Conservation (phyloP, 192 early-diverging fungal genomes). For the Coemansia sp. region DNA sequence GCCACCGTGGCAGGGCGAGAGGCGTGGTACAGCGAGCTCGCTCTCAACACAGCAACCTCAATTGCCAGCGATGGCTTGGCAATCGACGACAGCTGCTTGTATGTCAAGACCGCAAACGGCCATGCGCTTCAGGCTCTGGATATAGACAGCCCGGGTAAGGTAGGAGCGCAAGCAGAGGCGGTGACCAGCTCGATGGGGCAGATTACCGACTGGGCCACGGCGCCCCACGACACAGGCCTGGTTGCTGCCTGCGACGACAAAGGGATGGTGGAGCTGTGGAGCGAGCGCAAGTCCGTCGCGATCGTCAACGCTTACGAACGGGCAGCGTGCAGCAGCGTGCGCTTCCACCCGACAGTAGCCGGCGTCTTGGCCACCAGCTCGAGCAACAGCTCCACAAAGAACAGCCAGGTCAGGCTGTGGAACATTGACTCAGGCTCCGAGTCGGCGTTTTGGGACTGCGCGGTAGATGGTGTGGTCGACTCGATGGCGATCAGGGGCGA, state of each 20-base stretch:
- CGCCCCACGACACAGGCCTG: conserved; percentile 24
- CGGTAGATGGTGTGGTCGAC: conserved; percentile 13
- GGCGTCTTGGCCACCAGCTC: conserved; percentile 22
- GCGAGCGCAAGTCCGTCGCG: conserved; percentile 5
- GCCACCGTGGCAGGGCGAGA: conserved; percentile 36
- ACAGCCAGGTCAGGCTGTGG: conserved; percentile 37
- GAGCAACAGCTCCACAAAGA: conserved; percentile 12
- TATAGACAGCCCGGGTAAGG: conserved; percentile 18
- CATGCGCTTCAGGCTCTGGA: conserved; percentile 34
- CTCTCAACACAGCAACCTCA: conserved; percentile 18
- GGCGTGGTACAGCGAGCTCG: conserved; percentile 46
- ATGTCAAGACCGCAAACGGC: conserved; percentile 31
- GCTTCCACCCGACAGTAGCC: conserved; percentile 50
- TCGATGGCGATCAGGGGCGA: conserved; percentile 38
- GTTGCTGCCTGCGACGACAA: conserved; percentile 33
- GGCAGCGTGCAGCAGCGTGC: conserved; percentile 20
- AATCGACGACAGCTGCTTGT: conserved; percentile 26
- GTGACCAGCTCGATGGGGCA: conserved; percentile 12
- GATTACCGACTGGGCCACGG: conserved; percentile 37
- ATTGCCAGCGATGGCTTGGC: conserved; percentile 41
- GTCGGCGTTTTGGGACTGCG: conserved; percentile 20
- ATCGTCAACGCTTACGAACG: conserved; percentile 15
- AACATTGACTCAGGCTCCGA: conserved; percentile 9
- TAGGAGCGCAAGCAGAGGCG: conserved; percentile 8
- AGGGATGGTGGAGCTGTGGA: conserved; percentile 40